A percentile compares a stretch with the other conserved stretches of the same genome.
phyloP scores from a whole-genome alignment of 805 yeast species.

The Vanderwaltozyma yarrowii region DNA sequence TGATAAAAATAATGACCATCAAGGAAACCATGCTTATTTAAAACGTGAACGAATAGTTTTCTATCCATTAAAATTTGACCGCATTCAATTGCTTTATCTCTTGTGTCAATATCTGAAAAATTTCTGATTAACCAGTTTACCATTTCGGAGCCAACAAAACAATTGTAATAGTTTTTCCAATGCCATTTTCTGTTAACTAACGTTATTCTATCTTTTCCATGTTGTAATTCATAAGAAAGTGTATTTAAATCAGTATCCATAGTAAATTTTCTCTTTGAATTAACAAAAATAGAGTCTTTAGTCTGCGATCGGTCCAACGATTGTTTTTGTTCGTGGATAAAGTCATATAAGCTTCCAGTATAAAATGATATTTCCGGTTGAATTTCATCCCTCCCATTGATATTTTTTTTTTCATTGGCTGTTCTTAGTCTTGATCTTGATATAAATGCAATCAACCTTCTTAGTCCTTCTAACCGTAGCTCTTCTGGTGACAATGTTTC shows the following conservation, averaged over 20 bases:
- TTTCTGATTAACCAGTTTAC: slow-evolving; percentile 78
- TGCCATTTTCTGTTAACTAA: slow-evolving; percentile 87
- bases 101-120: slow-evolving; percentile 65
- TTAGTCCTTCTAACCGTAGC: slow-evolving; percentile 81
- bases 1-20: slow-evolving; percentile 92
- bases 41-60: slow-evolving; percentile 73
- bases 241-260: slow-evolving; percentile 40
- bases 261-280: slow-evolving; percentile 31
- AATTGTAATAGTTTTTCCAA: slow-evolving; percentile 61
- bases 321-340: slow-evolving; percentile 44
- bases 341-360: slow-evolving; percentile 72
- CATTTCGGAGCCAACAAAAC: slow-evolving; percentile 77
- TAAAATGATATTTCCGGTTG: slow-evolving; percentile 75
- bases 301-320: slow-evolving; percentile 25
- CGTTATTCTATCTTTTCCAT: slow-evolving; percentile 47
- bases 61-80: slow-evolving; percentile 71
- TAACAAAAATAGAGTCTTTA: slow-evolving; percentile 29
- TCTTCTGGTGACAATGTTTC: slow-evolving; percentile 75
- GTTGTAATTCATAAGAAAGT: slow-evolving; percentile 56
- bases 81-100: slow-evolving; percentile 74
- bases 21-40: slow-evolving; percentile 67
- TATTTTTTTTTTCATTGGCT: slow-evolving; percentile 30
- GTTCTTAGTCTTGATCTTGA: slow-evolving; percentile 46
- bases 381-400: slow-evolving; percentile 36
- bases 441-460: slow-evolving; percentile 53